phyloP scores from a whole-genome alignment of 2,329 filamentous ascomycete species.

The Celoporthe dispersa region DNA sequence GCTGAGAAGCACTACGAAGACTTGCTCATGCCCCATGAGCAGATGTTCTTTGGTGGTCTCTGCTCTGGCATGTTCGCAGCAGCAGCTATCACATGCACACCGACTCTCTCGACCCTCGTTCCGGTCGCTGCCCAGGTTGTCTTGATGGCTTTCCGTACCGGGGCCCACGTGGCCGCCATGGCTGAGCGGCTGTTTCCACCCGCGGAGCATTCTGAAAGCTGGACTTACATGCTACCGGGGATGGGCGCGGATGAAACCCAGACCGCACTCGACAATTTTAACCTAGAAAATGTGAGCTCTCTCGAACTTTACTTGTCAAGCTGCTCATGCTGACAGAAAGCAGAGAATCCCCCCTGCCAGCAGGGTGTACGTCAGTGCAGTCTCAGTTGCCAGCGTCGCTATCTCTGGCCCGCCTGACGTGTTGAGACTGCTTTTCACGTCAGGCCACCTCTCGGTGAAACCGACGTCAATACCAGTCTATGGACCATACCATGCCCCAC shows the following conservation, averaged over 20 bases:
- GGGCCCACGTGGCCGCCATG: conserved; percentile 57
- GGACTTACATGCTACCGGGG: conserved; percentile 69
- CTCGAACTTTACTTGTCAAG: too few relatives aligned
- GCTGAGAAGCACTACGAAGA: conserved; percentile 60
- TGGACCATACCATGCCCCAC: conserved; percentile 61
- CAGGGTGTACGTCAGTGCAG: conserved; percentile 59
- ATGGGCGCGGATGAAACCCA: conserved; percentile 56
- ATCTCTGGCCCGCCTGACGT: conserved; percentile 60
- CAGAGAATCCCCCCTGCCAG: conserved; percentile 49
- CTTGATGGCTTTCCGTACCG: conserved; percentile 68
- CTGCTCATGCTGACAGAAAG: neutral
- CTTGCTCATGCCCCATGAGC: conserved; percentile 48
- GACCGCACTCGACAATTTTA: conserved; percentile 59
- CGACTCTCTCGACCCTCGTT: conserved; percentile 64
- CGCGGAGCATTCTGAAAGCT: conserved; percentile 57
- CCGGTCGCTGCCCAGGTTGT: conserved; percentile 67
- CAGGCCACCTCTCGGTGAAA: conserved; percentile 45
- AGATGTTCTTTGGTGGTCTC: conserved; percentile 64
- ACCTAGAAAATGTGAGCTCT: conserved; percentile 51
- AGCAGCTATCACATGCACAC: conserved; percentile 66
- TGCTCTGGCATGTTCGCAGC: conserved; percentile 74
- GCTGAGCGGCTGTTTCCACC: conserved; percentile 50
- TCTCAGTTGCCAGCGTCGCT: conserved; percentile 52
- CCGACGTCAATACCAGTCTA: conserved; percentile 57
- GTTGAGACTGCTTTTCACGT: conserved; percentile 48